Evolutionary conservation across 1,284 basidiomycete genomes (phyloP), one percentile per base, ranked within the genome.

Genomic region (Malassezia globosa): DNA sequence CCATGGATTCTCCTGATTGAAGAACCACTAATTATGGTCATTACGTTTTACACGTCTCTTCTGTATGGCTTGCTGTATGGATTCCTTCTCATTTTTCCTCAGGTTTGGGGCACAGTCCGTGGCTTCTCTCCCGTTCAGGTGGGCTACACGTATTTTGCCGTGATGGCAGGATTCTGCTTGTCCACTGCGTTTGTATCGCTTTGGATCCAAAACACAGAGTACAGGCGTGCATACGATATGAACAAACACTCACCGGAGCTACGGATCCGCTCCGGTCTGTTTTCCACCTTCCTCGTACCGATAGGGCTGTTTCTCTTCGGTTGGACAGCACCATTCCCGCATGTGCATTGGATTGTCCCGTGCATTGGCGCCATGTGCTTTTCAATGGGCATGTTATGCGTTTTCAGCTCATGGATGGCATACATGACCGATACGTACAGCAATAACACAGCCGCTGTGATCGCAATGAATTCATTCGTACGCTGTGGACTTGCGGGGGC

Each of bases 261-360:
- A 3, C 50, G 54, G 24, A 35, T 59, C 24, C 37, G 42, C 14
- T 52, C 47, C 2, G 47, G 46, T 6, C n/a, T 37, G 8, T 56
- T 55, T 46, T 37, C 54, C 1, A 22, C 42, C 5, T 19, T 59
- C n/a, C 37, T 56, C 14, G 49, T 54, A 2, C 54, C 57, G 1
- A 31, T 59, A 18, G 57, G 57, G 10, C 31, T 59, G 11, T 50
- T 59, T 29, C 46, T 59, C 14, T 59, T 59, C 42, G 57, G 51
- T 13, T 54, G 54, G 54, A 59, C 57, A 7, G 43, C 43, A 5
- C 57, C 56, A 0, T 48, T 46, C 24, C 6, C 26, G 7, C 21
- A 52, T 33, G 43, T 59, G 1, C 57, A 59, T 42, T 59, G 55
- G 47, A 49, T 46, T 4, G 57, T 23, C 6, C 49, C 54, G 1